phyloP scores from a whole-genome alignment of 148 eudicot species.

The Fagopyrum tataricum region DNA sequence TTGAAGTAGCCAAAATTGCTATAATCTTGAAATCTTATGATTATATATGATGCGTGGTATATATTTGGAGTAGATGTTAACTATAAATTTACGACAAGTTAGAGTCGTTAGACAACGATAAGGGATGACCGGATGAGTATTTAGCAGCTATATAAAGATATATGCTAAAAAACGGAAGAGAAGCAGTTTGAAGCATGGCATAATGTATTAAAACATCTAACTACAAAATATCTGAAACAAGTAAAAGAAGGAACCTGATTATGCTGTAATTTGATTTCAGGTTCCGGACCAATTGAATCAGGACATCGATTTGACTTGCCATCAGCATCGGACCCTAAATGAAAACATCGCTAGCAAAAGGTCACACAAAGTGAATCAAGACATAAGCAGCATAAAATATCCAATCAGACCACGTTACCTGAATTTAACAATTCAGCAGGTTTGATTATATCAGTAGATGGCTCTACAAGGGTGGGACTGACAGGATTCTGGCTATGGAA shows the following conservation, averaged over 20 bases:
- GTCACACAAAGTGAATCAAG: not conserved
- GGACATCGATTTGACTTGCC: not conserved
- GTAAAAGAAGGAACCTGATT: slow-evolving; percentile 4
- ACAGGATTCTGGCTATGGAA: slow-evolving; percentile 24
- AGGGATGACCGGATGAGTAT: not conserved
- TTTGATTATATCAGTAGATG: slow-evolving; percentile 8
- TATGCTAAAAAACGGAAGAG: not conserved
- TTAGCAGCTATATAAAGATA: not conserved
- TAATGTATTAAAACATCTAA: slow-evolving; percentile 5
- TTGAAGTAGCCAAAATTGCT: not conserved
- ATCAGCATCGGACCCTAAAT: slow-evolving; percentile 7
- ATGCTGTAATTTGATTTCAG: slow-evolving; percentile 7
- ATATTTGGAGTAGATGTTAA: not conserved
- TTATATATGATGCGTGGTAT: not conserved
- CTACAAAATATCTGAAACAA: not conserved
- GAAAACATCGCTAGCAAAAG: not conserved
- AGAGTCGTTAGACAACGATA: not conserved
- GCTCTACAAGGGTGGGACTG: slow-evolving; percentile 14
- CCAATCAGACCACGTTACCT: not conserved
- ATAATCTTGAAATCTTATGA: not conserved
- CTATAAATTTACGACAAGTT: not conserved
- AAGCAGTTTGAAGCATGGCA: not conserved
- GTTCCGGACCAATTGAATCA: not conserved
- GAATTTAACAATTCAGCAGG: slow-evolving; percentile 5
- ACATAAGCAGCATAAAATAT: not conserved